These are phyloP conservation scores for Hymenoscyphus salicellus DNA, from an alignment of 2,329 filamentous ascomycete species.

Conservation along the genomic window DNA sequence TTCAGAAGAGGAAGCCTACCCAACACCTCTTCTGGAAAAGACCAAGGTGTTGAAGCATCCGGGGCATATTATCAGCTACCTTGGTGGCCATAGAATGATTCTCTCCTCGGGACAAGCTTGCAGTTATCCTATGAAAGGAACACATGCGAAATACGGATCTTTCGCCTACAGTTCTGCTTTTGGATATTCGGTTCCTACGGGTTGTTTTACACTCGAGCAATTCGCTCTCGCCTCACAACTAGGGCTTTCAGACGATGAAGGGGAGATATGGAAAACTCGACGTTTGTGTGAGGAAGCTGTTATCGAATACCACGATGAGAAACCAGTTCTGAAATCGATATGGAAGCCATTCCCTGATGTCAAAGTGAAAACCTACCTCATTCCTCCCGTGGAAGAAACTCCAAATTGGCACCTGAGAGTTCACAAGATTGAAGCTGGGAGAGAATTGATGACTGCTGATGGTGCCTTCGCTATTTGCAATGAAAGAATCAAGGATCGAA, in stretches of 20 bases:
- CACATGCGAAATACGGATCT: constrained; percentile 76
- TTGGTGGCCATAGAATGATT: constrained; percentile 73
- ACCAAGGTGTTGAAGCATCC: constrained; percentile 63
- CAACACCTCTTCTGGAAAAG: constrained; percentile 53
- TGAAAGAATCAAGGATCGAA: constrained; percentile 46
- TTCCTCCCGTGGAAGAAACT: constrained; percentile 56
- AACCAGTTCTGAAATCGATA: constrained; percentile 61
- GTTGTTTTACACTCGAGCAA: constrained; percentile 72
- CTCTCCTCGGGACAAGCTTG: constrained; percentile 76
- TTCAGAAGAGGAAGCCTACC: constrained; percentile 60
- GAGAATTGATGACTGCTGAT: constrained; percentile 68
- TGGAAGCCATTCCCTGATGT: constrained; percentile 73
- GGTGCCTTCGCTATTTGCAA: constrained; percentile 70
- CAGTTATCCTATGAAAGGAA: constrained; percentile 77
- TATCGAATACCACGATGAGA: constrained; percentile 54
- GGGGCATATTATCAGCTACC: constrained; percentile 68
- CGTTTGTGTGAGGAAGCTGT: constrained; percentile 62
- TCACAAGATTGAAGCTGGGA: constrained; percentile 58
- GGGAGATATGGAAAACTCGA: constrained; percentile 77
- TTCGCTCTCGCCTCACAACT: constrained; percentile 73
- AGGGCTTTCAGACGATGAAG: constrained; percentile 72
- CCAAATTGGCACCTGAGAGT: constrained; percentile 69
- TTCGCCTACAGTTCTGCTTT: constrained; percentile 77
- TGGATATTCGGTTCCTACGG: constrained; percentile 73
- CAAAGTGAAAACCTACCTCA: constrained; percentile 59